A percentile compares a stretch with the other conserved stretches of the same genome.
These are phyloP conservation scores for Aphanomyces stellatus DNA, from an alignment of 352 stramenopile species.

Conservation along the genomic window DNA sequence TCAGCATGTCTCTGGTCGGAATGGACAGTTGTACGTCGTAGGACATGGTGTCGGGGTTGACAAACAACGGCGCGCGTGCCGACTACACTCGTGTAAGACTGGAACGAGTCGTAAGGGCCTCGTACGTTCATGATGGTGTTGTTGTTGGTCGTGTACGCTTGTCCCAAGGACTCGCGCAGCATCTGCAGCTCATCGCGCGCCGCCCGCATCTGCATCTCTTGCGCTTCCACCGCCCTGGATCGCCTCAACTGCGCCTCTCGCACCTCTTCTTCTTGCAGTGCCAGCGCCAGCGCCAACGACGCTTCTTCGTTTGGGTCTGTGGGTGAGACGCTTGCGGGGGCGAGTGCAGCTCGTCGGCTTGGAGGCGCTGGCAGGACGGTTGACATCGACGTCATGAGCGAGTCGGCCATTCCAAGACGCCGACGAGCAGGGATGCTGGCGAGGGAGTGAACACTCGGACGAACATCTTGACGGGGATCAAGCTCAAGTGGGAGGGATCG, in stretches of 20 bases:
- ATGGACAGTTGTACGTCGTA: neutral
- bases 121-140: too few relatives aligned
- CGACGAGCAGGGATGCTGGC: neutral
- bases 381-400: too few relatives aligned
- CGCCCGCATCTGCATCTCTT: neutral
- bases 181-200: too few relatives aligned
- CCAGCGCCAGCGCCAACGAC: neutral
- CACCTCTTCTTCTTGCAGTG: neutral
- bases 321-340: neutral
- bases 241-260: neutral
- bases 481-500: too few relatives aligned
- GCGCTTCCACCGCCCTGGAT: neutral
- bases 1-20: neutral
- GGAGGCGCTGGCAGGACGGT: too few relatives aligned
- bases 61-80: neutral
- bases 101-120: too few relatives aligned
- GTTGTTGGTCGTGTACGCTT: too few relatives aligned
- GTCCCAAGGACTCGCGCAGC: too few relatives aligned
- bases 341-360: neutral
- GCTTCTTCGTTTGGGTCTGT: conserved; percentile 1
- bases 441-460: too few relatives aligned
- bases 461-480: too few relatives aligned
- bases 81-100: too few relatives aligned
- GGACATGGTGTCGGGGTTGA: neutral
- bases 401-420: neutral